Evolutionary conservation across 2,329 filamentous ascomycete genomes (phyloP).

Genomic region (Exophiala sp.): DNA sequence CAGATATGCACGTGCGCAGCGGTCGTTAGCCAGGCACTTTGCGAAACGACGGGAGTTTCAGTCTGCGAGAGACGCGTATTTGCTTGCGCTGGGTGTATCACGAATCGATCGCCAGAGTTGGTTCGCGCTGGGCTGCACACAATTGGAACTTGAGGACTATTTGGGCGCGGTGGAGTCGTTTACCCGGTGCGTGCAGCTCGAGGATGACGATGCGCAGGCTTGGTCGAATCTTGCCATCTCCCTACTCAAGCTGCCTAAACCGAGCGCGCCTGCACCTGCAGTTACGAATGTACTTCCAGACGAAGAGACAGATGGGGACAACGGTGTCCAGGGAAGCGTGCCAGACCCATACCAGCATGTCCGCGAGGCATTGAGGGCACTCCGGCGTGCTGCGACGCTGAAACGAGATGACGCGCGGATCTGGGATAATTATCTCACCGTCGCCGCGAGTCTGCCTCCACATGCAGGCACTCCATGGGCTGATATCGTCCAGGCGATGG

Average conservation of each 20-base stretch:
- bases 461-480: slow-evolving; percentile 52
- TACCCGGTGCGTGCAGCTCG: slow-evolving; percentile 74
- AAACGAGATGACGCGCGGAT: slow-evolving; percentile 87
- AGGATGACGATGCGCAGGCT: slow-evolving; percentile 83
- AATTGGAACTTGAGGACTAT: slow-evolving; percentile 73
- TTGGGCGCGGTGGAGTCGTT: slow-evolving; percentile 79
- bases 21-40: slow-evolving; percentile 77
- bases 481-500: slow-evolving; percentile 73
- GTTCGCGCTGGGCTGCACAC: slow-evolving; percentile 86
- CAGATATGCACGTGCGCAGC: slow-evolving; percentile 81
- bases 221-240: slow-evolving; percentile 94
- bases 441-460: slow-evolving; percentile 73
- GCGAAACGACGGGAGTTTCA: slow-evolving; percentile 63
- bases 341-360: slow-evolving; percentile 61
- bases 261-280: slow-evolving; percentile 31
- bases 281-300: neutral
- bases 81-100: slow-evolving; percentile 72
- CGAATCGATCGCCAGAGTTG: slow-evolving; percentile 78
- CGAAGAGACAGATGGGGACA: slow-evolving; percentile 31
- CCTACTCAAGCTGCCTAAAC: slow-evolving; percentile 55
- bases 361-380: slow-evolving; percentile 73
- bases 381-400: slow-evolving; percentile 79
- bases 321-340: slow-evolving; percentile 30
- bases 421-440: slow-evolving; percentile 93
- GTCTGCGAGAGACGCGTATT: slow-evolving; percentile 73